These are phyloP conservation scores for Cicer judaicum DNA, from an alignment of 306 rosid species.

Conservation along the genomic window DNA sequence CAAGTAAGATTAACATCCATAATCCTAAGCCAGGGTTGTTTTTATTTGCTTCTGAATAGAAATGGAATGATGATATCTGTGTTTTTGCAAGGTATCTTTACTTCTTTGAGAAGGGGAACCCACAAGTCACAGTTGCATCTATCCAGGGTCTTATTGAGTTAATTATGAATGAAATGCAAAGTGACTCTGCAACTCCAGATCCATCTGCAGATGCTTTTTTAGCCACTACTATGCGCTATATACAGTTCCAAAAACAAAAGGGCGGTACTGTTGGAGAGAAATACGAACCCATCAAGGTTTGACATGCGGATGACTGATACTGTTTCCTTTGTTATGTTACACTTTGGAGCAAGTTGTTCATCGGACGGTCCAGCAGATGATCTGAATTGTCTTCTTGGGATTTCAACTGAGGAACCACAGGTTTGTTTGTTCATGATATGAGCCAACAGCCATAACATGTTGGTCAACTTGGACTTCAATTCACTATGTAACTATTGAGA, in stretches of 20 bases:
- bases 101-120: conserved; percentile 94
- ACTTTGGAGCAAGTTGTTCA: conserved; percentile 35
- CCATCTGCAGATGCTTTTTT: conserved; percentile 86
- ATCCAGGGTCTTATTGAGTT: conserved; percentile 84
- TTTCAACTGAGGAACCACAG: conserved; percentile 40
- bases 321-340: conserved; percentile 20
- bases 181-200: conserved; percentile 67
- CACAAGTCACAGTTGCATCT: conserved; percentile 77
- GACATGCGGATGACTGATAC: conserved; percentile 36
- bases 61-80: conserved; percentile 27
- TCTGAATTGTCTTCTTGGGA: conserved; percentile 36
- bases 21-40: conserved; percentile 5
- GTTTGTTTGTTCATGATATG: conserved; percentile 41
- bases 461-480: conserved; percentile 29
- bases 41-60: conserved; percentile 11
- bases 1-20: conserved; percentile 64
- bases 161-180: conserved; percentile 86
- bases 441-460: conserved; percentile 38
- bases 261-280: conserved; percentile 89
- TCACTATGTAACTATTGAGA: conserved; percentile 40
- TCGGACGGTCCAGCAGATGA: conserved; percentile 28
- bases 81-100: conserved; percentile 79
- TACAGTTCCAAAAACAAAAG: conserved; percentile 91
- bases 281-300: conserved; percentile 79
- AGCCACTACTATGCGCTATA: conserved; percentile 82